A percentile compares a stretch with the other conserved stretches of the same genome.
These are phyloP conservation scores for Phytopythium aichiense DNA, from an alignment of 352 stramenopile genomes.

Conservation along the genomic window DNA sequence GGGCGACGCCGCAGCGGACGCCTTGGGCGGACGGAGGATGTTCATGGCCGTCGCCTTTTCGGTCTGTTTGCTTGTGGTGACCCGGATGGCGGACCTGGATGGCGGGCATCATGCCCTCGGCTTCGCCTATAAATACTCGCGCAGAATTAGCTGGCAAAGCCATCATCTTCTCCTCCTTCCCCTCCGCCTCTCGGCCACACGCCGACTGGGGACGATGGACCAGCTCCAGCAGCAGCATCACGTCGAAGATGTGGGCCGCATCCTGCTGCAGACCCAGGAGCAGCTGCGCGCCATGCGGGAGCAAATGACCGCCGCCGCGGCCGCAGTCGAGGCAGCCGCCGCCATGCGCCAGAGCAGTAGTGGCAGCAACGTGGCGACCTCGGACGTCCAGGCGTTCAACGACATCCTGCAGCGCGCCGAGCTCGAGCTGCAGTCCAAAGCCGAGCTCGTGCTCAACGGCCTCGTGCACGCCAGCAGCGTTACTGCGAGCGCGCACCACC, in stretches of 20 bases:
- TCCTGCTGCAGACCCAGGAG: conserved; percentile 80
- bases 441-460: conserved; percentile 70
- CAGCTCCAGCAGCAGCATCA: conserved; percentile 75
- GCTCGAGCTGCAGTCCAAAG: conserved; percentile 68
- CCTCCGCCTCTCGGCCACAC: background rate
- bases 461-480: conserved; percentile 46
- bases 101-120: background rate
- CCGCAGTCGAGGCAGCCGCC: conserved; percentile 22
- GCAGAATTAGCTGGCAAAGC: conserved; percentile 18
- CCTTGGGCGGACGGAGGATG: conserved; percentile 47
- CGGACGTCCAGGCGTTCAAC: conserved; percentile 48
- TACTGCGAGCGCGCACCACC: background rate
- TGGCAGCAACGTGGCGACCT: conserved; percentile 12
- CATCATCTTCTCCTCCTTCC: background rate
- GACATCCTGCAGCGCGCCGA: conserved; percentile 73
- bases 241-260: conserved; percentile 75
- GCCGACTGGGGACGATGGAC: conserved; percentile 43
- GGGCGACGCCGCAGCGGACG: conserved; percentile 11
- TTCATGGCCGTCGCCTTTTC: conserved; percentile 31
- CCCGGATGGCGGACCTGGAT: too few species aligned
- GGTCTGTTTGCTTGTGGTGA: background rate
- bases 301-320: conserved; percentile 46
- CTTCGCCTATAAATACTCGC: background rate
- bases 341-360: conserved; percentile 24
- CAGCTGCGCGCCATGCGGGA: conserved; percentile 71